Percentiles rank a stretch among this genome's conserved stretches.
Conservation (phyloP, 2,329 filamentous ascomycete genomes). For the Aspergillus niger region DNA sequence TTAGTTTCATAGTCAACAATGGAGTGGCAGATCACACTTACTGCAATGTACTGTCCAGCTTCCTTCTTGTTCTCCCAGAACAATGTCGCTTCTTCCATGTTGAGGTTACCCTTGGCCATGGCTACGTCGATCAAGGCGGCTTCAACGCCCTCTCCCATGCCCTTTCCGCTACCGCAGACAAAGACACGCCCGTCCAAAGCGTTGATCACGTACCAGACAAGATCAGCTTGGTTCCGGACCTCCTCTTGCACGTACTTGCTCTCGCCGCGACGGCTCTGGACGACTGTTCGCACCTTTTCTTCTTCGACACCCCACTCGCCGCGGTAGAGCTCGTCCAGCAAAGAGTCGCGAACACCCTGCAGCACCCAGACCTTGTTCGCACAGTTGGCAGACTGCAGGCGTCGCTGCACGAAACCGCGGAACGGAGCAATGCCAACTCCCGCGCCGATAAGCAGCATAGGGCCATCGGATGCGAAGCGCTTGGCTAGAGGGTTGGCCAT, state of each 20-base stretch:
- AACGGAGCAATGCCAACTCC: slow-evolving; percentile 97
- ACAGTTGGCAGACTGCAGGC: slow-evolving; percentile 90
- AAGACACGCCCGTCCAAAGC: slow-evolving; percentile 94
- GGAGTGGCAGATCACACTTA: slow-evolving; percentile 29
- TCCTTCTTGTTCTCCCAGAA: slow-evolving; percentile 94
- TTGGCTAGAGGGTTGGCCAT: slow-evolving; percentile 96
- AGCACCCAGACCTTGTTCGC: slow-evolving; percentile 98
- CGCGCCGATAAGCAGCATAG: slow-evolving; percentile 95
- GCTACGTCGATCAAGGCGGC: slow-evolving; percentile 83
- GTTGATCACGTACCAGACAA: slow-evolving; percentile 99
- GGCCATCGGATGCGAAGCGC: slow-evolving; percentile 89
- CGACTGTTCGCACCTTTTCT: slow-evolving; percentile 78
- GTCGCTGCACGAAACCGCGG: slow-evolving; percentile 93
- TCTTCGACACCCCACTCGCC: slow-evolving; percentile 96
- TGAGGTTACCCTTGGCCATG: slow-evolving; percentile 87
- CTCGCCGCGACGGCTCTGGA: slow-evolving; percentile 73
- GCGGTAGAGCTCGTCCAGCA: slow-evolving; percentile 93
- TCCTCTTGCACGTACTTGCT: slow-evolving; percentile 96
- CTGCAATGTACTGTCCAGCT: slow-evolving; percentile 92
- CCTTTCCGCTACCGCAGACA: slow-evolving; percentile 91
- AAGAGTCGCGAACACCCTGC: slow-evolving; percentile 88
- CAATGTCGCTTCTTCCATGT: slow-evolving; percentile 74
- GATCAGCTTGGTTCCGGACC: slow-evolving; percentile 82
- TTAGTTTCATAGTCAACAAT: background rate
- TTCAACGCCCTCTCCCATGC: slow-evolving; percentile 97